These are phyloP conservation scores for Cercis canadensis DNA, from an alignment of 306 rosid genomes.

Conservation along the genomic window DNA sequence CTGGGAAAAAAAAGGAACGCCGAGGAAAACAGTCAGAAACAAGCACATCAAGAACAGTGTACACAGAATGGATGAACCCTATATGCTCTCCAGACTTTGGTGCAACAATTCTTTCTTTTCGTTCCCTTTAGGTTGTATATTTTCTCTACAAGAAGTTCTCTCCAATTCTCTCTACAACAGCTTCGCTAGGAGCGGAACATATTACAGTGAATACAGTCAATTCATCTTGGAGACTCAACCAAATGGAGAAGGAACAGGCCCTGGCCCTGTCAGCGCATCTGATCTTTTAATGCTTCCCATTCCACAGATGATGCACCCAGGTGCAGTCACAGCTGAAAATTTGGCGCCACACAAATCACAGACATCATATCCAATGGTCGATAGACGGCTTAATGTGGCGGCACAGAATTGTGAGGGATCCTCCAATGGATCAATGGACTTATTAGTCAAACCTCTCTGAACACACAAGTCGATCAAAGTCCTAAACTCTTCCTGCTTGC, in stretches of 20 bases:
- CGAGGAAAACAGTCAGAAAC: constrained; percentile 26
- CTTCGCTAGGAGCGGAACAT: constrained; percentile 1
- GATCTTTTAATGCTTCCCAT: constrained; percentile 97
- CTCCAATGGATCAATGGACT: constrained; percentile 91
- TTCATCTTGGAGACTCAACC: constrained; percentile 57
- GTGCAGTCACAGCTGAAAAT: constrained; percentile 80
- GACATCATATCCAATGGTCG: constrained; percentile 97
- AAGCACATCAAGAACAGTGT: constrained; percentile 22
- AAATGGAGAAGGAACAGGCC: constrained; percentile 92
- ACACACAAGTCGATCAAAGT: constrained; percentile 86
- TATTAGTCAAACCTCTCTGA: constrained; percentile 90
- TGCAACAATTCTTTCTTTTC: neutral
- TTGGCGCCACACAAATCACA: constrained; percentile 97
- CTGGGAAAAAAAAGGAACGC: constrained; percentile 13
- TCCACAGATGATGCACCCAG: constrained; percentile 95
- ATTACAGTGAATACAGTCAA: constrained; percentile 9
- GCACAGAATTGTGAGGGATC: constrained; percentile 97
- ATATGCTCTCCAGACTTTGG: constrained; percentile 12
- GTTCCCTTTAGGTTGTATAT: constrained; percentile 18
- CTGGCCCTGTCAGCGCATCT: constrained; percentile 84
- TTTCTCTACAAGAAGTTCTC: neutral
- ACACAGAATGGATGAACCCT: constrained; percentile 20
- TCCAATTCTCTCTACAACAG: constrained; percentile 13
- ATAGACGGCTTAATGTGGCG: constrained; percentile 90
- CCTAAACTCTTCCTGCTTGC: constrained; percentile 90